Percentiles rank a stretch among this genome's conserved stretches.
phyloP scores from a whole-genome alignment of 1,139 yeast genomes.

The Hyphopichia burtonii region DNA sequence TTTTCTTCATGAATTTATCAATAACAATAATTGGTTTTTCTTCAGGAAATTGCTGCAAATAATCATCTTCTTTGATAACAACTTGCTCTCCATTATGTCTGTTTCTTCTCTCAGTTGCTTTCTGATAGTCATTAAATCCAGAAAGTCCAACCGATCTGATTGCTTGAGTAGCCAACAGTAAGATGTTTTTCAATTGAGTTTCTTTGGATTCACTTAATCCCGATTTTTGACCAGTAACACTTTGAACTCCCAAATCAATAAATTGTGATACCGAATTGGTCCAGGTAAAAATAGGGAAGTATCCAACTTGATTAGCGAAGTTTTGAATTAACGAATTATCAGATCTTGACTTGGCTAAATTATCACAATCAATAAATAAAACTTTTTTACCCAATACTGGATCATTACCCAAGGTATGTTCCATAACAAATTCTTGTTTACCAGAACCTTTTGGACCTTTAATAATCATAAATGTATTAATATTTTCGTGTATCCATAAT shows the following conservation, averaged over 20 bases:
- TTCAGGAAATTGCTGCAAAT: conserved; percentile 82
- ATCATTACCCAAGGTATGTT: conserved; percentile 57
- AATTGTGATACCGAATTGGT: conserved; percentile 75
- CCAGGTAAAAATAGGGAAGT: conserved; percentile 95
- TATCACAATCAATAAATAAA: conserved; percentile 76
- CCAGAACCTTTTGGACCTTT: conserved; percentile 96
- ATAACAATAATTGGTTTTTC: conserved; percentile 84
- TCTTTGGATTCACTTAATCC: conserved; percentile 88
- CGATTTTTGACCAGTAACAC: conserved; percentile 90
- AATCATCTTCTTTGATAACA: conserved; percentile 70
- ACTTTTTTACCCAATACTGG: conserved; percentile 49
- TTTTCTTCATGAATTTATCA: conserved; percentile 62
- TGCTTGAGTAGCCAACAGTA: conserved; percentile 70
- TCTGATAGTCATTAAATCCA: conserved; percentile 35
- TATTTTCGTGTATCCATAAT: conserved; percentile 80
- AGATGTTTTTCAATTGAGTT: conserved; percentile 78
- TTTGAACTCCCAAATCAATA: conserved; percentile 82
- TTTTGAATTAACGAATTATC: conserved; percentile 67
- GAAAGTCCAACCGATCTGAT: conserved; percentile 63
- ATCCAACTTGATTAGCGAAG: conserved; percentile 79
- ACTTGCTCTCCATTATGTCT: conserved; percentile 8
- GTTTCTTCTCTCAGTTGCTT: conserved; percentile 21
- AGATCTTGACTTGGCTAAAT: conserved; percentile 66
- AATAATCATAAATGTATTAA: conserved; percentile 78
- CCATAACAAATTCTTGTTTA: conserved; percentile 74